These are phyloP conservation scores for Kluyveromyces dobzhanskii DNA, from an alignment of 805 yeast genomes.

Conservation along the genomic window DNA sequence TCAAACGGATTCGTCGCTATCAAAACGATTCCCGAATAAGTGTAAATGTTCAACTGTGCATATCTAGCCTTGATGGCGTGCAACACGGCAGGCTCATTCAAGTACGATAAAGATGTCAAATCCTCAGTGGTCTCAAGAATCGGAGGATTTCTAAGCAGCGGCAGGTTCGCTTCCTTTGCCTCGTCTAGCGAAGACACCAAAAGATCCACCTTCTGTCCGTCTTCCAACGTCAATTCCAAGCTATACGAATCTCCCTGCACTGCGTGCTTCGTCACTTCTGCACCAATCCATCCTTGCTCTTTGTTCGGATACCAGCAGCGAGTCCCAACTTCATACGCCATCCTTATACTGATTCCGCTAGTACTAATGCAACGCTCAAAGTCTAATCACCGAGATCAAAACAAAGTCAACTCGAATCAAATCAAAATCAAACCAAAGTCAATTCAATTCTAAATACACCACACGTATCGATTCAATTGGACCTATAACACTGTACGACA, in stretches of 20 bases:
- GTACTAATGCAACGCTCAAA: background rate
- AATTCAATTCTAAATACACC: no score
- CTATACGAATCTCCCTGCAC: conserved; percentile 35
- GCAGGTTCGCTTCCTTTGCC: conserved; percentile 39
- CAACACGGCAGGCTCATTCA: conserved; percentile 93
- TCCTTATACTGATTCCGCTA: conserved; percentile 5
- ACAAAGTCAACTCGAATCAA: no score
- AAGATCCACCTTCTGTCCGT: conserved; percentile 39
- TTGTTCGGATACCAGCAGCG: conserved; percentile 76
- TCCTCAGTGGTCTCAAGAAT: conserved; percentile 91
- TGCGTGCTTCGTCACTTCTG: conserved; percentile 43
- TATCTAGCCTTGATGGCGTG: conserved; percentile 89
- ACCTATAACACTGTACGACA: no score
- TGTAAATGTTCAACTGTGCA: conserved; percentile 82
- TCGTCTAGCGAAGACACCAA: conserved; percentile 34
- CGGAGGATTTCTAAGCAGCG: conserved; percentile 85
- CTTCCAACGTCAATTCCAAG: conserved; percentile 46
- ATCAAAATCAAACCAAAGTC: no score
- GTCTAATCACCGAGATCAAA: background rate
- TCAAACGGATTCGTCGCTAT: conserved; percentile 97
- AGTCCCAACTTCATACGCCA: conserved; percentile 46
- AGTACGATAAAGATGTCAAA: conserved; percentile 80
- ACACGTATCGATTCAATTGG: no score
- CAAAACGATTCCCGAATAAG: conserved; percentile 93
- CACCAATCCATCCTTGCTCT: conserved; percentile 65